Evolutionary conservation across 331 rosid species (phyloP).

Genomic region (Rhamnella rubrinervis): DNA sequence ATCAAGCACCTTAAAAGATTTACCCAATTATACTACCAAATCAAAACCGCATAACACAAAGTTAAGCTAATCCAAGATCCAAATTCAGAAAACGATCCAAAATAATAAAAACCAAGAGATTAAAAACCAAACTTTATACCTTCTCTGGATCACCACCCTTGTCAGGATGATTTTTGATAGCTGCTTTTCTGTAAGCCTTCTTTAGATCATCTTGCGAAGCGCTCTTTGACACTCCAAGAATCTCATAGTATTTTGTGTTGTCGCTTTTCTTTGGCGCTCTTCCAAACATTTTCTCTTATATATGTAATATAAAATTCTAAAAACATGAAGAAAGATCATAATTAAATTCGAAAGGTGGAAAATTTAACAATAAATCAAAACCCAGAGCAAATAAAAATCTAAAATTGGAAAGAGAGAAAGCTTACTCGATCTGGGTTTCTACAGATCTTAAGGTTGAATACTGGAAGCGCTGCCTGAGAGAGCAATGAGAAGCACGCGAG

Average conservation of each 20-base stretch:
- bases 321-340: not conserved
- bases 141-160: constrained; percentile 53
- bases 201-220: constrained; percentile 49
- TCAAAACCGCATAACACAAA: not conserved
- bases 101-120: too few species aligned
- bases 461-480: not conserved
- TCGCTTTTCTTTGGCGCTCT: constrained; percentile 49
- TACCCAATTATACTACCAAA: not conserved
- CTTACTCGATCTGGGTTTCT: constrained; percentile 8
- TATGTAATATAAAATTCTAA: not conserved
- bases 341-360: not conserved
- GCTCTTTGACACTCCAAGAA: constrained; percentile 43
- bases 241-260: constrained; percentile 41
- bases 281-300: constrained; percentile 37
- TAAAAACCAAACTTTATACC: constrained; percentile 3
- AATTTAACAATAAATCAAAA: not conserved
- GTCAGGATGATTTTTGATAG: constrained; percentile 46
- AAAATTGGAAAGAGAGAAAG: too few species aligned
- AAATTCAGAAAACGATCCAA: not conserved
- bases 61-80: not conserved
- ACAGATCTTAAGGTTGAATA: not conserved
- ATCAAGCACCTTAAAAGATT: not conserved
- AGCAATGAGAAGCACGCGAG: not conserved
- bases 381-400: not conserved
- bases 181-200: constrained; percentile 47